A percentile compares a stretch with the other conserved stretches of the same genome.
Evolutionary conservation across 257 asterid genomes (phyloP).

Genomic region (Galeopsis tetrahit): DNA sequence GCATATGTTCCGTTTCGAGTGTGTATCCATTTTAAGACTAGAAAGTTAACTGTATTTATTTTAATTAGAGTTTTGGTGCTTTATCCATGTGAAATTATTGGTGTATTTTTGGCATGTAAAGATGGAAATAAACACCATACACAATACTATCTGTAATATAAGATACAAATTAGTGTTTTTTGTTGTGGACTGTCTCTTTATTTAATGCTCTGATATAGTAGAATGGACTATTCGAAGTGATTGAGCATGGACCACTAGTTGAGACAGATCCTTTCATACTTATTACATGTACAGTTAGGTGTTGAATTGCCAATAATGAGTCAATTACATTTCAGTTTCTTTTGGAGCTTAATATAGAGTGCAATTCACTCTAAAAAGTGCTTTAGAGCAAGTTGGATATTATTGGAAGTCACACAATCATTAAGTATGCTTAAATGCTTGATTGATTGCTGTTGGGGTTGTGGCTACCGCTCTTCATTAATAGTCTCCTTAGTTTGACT

Average conservation of each 20-base stretch:
- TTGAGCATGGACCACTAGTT: background rate
- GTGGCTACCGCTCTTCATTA: background rate
- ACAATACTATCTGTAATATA: background rate
- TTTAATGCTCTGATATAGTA: background rate
- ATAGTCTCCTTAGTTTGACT: background rate
- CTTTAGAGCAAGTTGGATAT: background rate
- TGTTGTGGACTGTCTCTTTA: background rate
- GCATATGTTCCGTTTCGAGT: no score
- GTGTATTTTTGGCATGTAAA: background rate
- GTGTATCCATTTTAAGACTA: no score
- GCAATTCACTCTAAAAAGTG: background rate
- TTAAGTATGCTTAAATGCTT: background rate
- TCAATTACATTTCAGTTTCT: background rate
- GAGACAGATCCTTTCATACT: conserved; percentile 6
- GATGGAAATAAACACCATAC: background rate
- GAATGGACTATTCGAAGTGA: background rate
- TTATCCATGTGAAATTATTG: background rate
- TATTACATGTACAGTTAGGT: conserved; percentile 23
- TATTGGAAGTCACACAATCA: conserved; percentile 9
- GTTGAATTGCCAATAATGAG: conserved; percentile 4
- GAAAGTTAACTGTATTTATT: no score
- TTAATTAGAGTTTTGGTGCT: background rate
- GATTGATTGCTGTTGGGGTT: background rate
- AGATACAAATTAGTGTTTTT: background rate
- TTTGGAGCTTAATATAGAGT: background rate